Evolutionary conservation across 2,329 filamentous ascomycete species (phyloP), one percentile per base, ranked within the genome.

Genomic region (Trichophyton mentagrophytes): DNA sequence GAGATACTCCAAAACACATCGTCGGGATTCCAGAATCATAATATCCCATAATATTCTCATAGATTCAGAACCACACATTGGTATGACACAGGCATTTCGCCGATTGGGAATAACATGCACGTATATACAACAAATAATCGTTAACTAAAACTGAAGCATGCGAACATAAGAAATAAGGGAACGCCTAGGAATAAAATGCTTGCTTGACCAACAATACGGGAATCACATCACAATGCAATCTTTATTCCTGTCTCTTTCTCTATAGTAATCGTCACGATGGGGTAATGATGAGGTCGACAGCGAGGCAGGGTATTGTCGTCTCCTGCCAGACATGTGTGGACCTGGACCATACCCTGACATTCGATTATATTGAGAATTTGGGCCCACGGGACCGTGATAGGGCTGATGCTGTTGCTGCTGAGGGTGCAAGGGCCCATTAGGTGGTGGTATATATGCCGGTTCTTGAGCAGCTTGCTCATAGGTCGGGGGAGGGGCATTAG

Each of bases 391-490:
- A 30, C 49, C 13, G 13, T 20, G 25, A 30, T 38, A 38, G 9
- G 33, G 33, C 11, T 38, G 33, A 13, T 38, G 33, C 9, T 38
- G 33, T 3, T 27, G 49, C 17, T 25, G 49, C 22, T 53, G 49
- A 5, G 17, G 49, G 27, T 27, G n/a, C 7, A 25, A 25, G 8
- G 13, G 11, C 49, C 49, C 65, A 57, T 72, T 68, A 13, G 68
- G 67, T 0, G 81, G 78, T 1, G 80, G 80, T 17, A 78, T 72
- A 64, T 85, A 86, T 1, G 77, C 77, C n/a, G 78, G 77, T 49
- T 78, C 77, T 13, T 74, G 79, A 0, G 83, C 79, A 17, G 83
- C 82, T 69, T 86, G 82, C 69, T 87, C 85, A 67, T 88, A 88
- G 0, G 80, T 79, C 3, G 85, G 85, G 1, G 83, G 84, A 1